Evolutionary conservation across 768 basidiomycete genomes (phyloP), one percentile per base, ranked within the genome.

Genomic region (Tephrocybe rancida): DNA sequence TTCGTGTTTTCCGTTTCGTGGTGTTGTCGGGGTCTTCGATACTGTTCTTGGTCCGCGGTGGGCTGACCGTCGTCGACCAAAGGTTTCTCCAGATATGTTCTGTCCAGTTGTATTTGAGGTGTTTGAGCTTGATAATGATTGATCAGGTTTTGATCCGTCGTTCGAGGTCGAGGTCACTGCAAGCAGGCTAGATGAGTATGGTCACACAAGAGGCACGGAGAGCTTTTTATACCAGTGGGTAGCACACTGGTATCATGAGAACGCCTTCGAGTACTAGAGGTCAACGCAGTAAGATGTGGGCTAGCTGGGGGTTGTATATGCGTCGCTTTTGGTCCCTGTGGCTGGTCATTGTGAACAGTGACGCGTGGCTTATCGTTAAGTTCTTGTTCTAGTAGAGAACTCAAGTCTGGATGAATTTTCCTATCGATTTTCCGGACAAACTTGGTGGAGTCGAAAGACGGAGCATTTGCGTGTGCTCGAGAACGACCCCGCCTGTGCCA

Each of bases 381-480:
- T 34, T 53, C 44, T 55, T 55, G 48, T n/a, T 68, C 61, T 34
- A 66, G 54, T 21, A 72, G 59, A 27, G 67, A 65, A 52, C 71
- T 65, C 24, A 75, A 61, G 51, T 78, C 63, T 45, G 73, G 70
- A 44, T 74, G 75, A 35, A 77, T 76, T 59, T 67, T 73, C 25
- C 64, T 67, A 29, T 66, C 60, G 11, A 67, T 44, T 25, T 45
- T 30, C 26, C 18, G 44, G 10, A 6, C 18, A 35, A 49, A 30
- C 5, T 48, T 48, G 16, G 32, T 26, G 26, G 27, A 19, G 19
- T 44, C 35, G 37, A 22, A 16, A 32, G 22, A 29, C 24, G 46
- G 26, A 39, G 34, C n/a, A 24, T 55, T 35, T 18, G 38, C 4
- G 27, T 16, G 5, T 41, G 19, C 35, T 48, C 21, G 52, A 26